Base-by-base conservation (phyloP, 352 stramenopile species). In the Aphanomyces invadans region DNA sequence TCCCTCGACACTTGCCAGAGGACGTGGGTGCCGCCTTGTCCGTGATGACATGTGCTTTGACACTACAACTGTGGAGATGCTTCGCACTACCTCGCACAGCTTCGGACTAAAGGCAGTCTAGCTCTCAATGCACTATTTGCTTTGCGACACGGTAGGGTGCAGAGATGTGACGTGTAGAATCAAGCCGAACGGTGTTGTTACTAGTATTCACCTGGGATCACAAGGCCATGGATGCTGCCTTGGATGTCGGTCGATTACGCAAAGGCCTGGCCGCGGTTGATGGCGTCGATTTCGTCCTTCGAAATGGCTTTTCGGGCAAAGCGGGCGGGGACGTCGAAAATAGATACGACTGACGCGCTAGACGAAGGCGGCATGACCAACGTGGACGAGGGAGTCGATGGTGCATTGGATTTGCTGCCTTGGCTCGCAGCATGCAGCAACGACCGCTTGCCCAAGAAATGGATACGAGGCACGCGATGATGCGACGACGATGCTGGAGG, bases 371-470 rank as follows among this genome's bases (percentile, higher is more conserved):
- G 69, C 7, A 86, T 68, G 21, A 72, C 69, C 4, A 66, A 53
- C 19, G 64, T 52, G 70, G 56, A 15, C 39, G 73, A 23, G 38
- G 65, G 39, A 49, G 71, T 46, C 64, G 68, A 53, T 15, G 66
- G 63, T 48, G 71, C 23, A 63, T 67, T 75, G 52, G 56, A 70
- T 12, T 67, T 65, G 60, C 38, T 69, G 65, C 32, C 73, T 76
- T 28, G 76, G 59, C 64, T 74, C 76, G 23, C 15, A 62, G 53
- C 62, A 21, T 73, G 80, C 74, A 88, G 73, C 64, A 88, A 73
- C 66, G 74, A 81, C 52, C 81, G 81, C 74, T 90, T 92, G 66
- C 79, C 78, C 48, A 90, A 70, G 64, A 83, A 90, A 67, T 78
- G 81, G 69, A 80, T 90, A 19, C 86, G 73, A 21, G 83, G 81